Evolutionary conservation across 2,329 filamentous ascomycete genomes (phyloP).

Genomic region (Knoxdaviesia proteae): DNA sequence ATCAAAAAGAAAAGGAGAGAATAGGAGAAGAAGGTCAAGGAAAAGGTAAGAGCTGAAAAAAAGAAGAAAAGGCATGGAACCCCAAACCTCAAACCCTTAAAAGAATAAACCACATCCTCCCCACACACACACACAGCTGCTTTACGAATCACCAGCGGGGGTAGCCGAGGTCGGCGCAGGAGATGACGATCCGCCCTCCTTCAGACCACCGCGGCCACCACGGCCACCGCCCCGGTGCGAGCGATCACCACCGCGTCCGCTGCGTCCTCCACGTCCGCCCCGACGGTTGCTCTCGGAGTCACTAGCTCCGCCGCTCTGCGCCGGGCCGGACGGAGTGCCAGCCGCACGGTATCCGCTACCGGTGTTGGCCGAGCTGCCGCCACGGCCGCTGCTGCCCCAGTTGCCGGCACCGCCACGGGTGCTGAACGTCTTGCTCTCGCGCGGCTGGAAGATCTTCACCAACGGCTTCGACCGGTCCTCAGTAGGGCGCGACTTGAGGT

Average conservation of each 20-base stretch:
- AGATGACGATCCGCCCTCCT: slow-evolving; percentile 35
- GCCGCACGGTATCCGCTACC: slow-evolving; percentile 70
- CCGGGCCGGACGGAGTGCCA: slow-evolving; percentile 14
- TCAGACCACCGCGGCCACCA: slow-evolving; percentile 33
- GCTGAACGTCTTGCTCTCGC: slow-evolving; percentile 31
- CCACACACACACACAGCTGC: not conserved
- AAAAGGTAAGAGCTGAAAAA: not conserved
- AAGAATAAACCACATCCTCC: not conserved
- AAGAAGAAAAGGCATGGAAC: not conserved
- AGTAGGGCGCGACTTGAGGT: slow-evolving; percentile 51
- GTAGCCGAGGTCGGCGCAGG: slow-evolving; percentile 31
- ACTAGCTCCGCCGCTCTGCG: slow-evolving; percentile 36
- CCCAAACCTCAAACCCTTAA: not conserved
- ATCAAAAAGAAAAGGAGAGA: not conserved
- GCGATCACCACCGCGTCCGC: slow-evolving; percentile 36
- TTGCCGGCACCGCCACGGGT: slow-evolving; percentile 45
- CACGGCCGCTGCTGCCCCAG: slow-evolving; percentile 45
- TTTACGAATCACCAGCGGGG: slow-evolving; percentile 17
- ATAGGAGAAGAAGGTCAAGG: not conserved
- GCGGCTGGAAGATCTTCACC: slow-evolving; percentile 65
- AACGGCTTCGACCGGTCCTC: slow-evolving; percentile 61
- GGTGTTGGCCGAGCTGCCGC: slow-evolving; percentile 28
- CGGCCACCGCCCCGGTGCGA: slow-evolving; percentile 23
- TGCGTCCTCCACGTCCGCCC: slow-evolving; percentile 30
- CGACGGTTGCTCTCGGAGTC: slow-evolving; percentile 39